Evolutionary conservation across 805 yeast genomes (phyloP), one percentile per base, ranked within the genome.

Genomic region (Schizosaccharomyces lindneri): DNA sequence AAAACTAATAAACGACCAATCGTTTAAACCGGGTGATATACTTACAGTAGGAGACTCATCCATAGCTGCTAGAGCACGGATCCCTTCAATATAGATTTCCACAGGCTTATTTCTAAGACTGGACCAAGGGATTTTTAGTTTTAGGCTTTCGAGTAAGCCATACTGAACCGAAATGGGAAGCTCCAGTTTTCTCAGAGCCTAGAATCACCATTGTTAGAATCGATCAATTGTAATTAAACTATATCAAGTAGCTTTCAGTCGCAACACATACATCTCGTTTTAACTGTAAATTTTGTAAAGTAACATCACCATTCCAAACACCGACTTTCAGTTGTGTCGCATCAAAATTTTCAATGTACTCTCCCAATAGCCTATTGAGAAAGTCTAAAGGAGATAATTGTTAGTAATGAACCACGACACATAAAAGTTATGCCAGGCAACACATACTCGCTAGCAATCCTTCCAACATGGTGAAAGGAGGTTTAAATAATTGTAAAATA

Each of bases 231-330:
- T 27, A 27, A 27, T 27, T 27, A 19, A 43, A 9, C 3, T 43
- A 19, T 43, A n/a, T 43, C 3, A 46, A 46, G n/a, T 9, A 13
- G 4, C 24, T 5, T 21, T n/a, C 11, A 13, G 2, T 36, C 15
- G 41, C 3, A 51, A 19, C 57, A 24, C 57, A 4, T 24, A 51
- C 57, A 51, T 29, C 55, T 3, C 17, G 24, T 43, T 86, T 87
- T 63, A 93, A 75, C 63, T 83, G 78, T 64, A 94, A 77, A 69
- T 89, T 82, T 64, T 78, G 78, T 62, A 93, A 75, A 69, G 86
- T 86, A 43, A 89, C 97, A 74, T 93, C 97, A 43, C 99, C 99
- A 67, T 88, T 81, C 95, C 97, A 88, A 43, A 93, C 88, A 4
- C 97, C 97, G 62, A 93, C 89, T 67, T 93, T 89, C 67, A 93